Conservation (phyloP, 2,329 filamentous ascomycete genomes). For the Dryadomyces quercivorus region DNA sequence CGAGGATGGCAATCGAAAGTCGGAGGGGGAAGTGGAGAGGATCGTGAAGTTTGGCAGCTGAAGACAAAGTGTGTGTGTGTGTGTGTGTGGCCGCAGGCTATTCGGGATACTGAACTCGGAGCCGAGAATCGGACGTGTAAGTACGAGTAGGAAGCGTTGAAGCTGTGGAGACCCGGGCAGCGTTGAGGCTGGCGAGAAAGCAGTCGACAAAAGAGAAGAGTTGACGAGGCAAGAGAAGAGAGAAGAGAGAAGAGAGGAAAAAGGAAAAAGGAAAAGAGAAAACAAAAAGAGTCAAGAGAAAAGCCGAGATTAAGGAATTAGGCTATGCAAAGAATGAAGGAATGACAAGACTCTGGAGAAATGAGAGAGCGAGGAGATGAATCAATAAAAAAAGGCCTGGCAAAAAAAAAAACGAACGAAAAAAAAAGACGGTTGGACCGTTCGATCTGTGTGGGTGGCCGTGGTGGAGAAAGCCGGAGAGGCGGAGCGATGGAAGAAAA, state of each 20-base stretch:
- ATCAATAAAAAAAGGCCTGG: background rate
- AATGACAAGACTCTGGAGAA: background rate
- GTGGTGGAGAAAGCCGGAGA: constrained; percentile 11
- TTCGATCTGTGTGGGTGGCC: constrained; percentile 4
- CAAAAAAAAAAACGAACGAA: constrained; percentile 1
- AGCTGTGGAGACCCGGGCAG: background rate
- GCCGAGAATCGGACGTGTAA: too few species aligned
- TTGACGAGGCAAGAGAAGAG: background rate
- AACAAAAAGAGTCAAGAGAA: background rate
- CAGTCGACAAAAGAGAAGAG: background rate
- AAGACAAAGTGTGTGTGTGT: too few species aligned
- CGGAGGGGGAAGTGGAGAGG: too few species aligned
- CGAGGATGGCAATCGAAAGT: background rate
- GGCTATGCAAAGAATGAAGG: background rate
- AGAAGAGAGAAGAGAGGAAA: background rate
- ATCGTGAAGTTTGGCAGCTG: too few species aligned
- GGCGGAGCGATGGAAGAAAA: constrained; percentile 4
- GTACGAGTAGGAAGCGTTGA: background rate
- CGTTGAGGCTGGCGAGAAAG: background rate
- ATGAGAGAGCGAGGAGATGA: background rate
- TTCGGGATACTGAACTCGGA: too few species aligned
- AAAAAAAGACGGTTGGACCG: background rate
- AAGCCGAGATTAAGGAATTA: background rate
- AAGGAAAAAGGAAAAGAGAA: background rate
- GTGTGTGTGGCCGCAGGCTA: too few species aligned